Base-by-base conservation (phyloP, 2,329 filamentous ascomycete genomes). In the Fusarium napiforme region DNA sequence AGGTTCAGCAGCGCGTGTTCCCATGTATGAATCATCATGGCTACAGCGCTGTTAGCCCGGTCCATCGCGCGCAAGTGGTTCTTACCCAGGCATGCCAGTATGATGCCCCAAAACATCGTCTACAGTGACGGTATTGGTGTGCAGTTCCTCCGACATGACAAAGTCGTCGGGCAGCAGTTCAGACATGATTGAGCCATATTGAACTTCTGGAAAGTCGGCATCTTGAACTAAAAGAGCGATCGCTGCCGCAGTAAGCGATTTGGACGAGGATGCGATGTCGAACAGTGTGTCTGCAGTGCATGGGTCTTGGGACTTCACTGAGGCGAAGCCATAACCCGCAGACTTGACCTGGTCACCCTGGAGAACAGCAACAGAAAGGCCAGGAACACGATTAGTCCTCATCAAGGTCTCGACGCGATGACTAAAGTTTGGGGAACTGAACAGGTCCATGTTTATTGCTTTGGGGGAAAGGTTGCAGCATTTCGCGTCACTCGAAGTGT, bases 241-340 rank as follows among this genome's bases (percentile, higher is more conserved):
- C 1, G 67, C 53, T 2, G 37, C 11, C 3, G 53, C 53, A 1
- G 66, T 66, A 5, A 70, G 50, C 2, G 66, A 57, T 14, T 70
- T 70, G 1, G 67, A 70, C 1, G 53, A 70, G 1, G 66, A 70
- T 15, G 66, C 67, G 28, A 70, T 65, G 21, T 70, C 66, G 3
- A 70, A 70, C 2, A 70, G 23, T 2, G 60, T 70, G n/a, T 70
- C 60, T 19, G 47, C 12, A 5, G 53, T 66, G 53, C 66, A 70
- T 14, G 43, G 43, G 3, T 23, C 2, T 10, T 60, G 28, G 2
- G 49, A n/a, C 40, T 19, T 5, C 8, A 34, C 10, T 16, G 60
- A 70, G 0, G 67, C 42, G 12, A 34, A n/a, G 5, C 67, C 66
- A 39, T 45, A 70, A 4, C 47, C 67, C 7, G 9, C 4, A 5